Conservation (phyloP, 2,329 filamentous ascomycete species). For the Biscogniauxia sp. region DNA sequence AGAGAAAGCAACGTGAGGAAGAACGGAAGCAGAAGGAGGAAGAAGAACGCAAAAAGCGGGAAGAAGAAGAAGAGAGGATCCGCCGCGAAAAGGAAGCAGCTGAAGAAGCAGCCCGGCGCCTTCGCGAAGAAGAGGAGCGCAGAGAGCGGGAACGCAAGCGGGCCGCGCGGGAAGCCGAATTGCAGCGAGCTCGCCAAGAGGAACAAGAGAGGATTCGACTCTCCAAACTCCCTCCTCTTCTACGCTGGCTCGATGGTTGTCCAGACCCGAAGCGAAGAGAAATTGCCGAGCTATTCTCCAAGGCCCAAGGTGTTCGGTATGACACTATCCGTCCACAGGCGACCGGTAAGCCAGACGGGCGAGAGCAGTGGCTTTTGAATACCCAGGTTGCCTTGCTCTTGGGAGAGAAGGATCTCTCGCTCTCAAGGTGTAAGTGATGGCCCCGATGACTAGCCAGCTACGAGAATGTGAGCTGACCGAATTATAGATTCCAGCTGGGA, state of each 20-base stretch:
- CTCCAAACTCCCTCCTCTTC: conserved; percentile 56
- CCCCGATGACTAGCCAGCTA: background rate
- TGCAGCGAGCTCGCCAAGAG: conserved; percentile 49
- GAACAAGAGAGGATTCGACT: conserved; percentile 55
- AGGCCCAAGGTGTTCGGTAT: conserved; percentile 60
- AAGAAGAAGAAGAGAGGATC: conserved; percentile 39
- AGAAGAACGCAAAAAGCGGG: conserved; percentile 35
- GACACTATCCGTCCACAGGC: conserved; percentile 58
- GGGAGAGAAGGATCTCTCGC: conserved; percentile 60
- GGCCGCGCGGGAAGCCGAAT: conserved; percentile 49
- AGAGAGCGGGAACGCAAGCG: conserved; percentile 46
- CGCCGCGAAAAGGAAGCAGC: conserved; percentile 28
- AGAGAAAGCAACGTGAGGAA: conserved; percentile 27
- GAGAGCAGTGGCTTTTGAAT: conserved; percentile 66
- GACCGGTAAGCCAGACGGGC: conserved; percentile 53
- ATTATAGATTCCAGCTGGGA: conserved; percentile 57
- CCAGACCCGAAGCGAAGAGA: conserved; percentile 49
- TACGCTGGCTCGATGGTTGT: conserved; percentile 58
- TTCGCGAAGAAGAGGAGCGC: conserved; percentile 49
- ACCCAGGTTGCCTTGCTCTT: conserved; percentile 62
- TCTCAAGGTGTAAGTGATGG: conserved; percentile 55
- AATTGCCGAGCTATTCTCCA: conserved; percentile 53
- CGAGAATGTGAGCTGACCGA: conserved; percentile 4
- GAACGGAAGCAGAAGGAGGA: conserved; percentile 36
- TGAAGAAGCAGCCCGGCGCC: conserved; percentile 36